Evolutionary conservation across 495 filamentous ascomycete species (phyloP).

Genomic region (Tuber calosporum): DNA sequence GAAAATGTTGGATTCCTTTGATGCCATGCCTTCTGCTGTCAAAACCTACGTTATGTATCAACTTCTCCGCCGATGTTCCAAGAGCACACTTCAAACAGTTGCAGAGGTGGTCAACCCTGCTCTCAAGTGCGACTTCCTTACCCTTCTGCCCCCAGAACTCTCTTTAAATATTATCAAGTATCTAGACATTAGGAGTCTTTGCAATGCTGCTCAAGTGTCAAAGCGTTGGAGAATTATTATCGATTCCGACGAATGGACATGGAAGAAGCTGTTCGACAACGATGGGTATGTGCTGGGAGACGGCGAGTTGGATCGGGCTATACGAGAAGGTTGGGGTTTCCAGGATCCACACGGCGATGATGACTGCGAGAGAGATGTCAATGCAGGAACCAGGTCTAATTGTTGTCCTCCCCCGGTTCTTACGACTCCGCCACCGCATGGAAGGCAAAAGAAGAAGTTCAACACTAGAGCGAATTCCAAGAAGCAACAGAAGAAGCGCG

Average conservation of each 20-base stretch:
- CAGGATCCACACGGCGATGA: slow-evolving; percentile 71
- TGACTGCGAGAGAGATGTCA: slow-evolving; percentile 74
- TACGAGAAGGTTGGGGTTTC: slow-evolving; percentile 98
- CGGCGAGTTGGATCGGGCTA: slow-evolving; percentile 77
- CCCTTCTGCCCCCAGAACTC: slow-evolving; percentile 74
- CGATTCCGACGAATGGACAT: slow-evolving; percentile 86
- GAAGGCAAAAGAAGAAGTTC: slow-evolving; percentile 49
- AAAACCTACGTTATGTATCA: slow-evolving; percentile 95
- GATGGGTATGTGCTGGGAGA: slow-evolving; percentile 73
- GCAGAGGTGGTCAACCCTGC: slow-evolving; percentile 91
- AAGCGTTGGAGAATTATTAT: slow-evolving; percentile 86
- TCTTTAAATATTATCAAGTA: slow-evolving; percentile 80
- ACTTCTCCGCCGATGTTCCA: slow-evolving; percentile 76
- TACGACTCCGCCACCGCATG: slow-evolving; percentile 32
- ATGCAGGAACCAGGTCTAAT: slow-evolving; percentile 34
- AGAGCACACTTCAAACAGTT: slow-evolving; percentile 84
- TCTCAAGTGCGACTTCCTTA: slow-evolving; percentile 88
- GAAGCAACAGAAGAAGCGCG: slow-evolving; percentile 43
- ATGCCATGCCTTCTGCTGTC: slow-evolving; percentile 77
- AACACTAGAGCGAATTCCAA: slow-evolving; percentile 40
- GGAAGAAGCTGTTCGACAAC: slow-evolving; percentile 84
- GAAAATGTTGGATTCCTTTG: slow-evolving; percentile 80
- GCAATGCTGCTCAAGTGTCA: slow-evolving; percentile 85
- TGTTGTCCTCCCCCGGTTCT: slow-evolving; percentile 8
- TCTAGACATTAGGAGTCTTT: slow-evolving; percentile 79